These are phyloP conservation scores for Fusarium ambrosium DNA, from an alignment of 2,329 filamentous ascomycete species.

Conservation along the genomic window DNA sequence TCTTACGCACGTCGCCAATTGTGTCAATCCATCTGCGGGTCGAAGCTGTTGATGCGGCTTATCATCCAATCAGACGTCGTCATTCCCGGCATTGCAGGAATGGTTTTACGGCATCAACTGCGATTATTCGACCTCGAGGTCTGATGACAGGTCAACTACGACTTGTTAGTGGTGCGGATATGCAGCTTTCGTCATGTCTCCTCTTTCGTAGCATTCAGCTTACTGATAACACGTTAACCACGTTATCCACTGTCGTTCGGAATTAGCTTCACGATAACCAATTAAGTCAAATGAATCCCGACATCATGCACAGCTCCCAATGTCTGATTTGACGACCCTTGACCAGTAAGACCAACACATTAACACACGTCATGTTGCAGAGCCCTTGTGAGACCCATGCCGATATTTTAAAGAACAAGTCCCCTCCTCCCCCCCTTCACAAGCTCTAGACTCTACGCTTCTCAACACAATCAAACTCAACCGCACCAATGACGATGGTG, in stretches of 20 bases:
- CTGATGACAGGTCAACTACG: not conserved
- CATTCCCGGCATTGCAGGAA: not conserved
- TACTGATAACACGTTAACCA: not conserved
- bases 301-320: not conserved
- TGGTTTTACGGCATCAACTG: not conserved
- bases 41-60: not conserved
- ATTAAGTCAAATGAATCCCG: not conserved
- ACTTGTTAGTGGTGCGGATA: not conserved
- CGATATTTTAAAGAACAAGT: not conserved
- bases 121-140: not conserved
- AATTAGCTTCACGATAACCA: not conserved
- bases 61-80: not conserved
- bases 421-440: not conserved
- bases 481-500: not conserved
- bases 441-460: not conserved
- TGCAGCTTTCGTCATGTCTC: not conserved
- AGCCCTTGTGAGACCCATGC: not conserved
- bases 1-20: not conserved
- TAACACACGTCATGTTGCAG: not conserved
- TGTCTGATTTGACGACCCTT: not conserved
- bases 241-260: not conserved
- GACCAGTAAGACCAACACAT: not conserved
- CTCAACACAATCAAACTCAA: not conserved
- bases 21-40: not conserved
- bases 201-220: not conserved